Conservation (phyloP, 208 protist species). For the Acanthamoeba rhysodes region DNA sequence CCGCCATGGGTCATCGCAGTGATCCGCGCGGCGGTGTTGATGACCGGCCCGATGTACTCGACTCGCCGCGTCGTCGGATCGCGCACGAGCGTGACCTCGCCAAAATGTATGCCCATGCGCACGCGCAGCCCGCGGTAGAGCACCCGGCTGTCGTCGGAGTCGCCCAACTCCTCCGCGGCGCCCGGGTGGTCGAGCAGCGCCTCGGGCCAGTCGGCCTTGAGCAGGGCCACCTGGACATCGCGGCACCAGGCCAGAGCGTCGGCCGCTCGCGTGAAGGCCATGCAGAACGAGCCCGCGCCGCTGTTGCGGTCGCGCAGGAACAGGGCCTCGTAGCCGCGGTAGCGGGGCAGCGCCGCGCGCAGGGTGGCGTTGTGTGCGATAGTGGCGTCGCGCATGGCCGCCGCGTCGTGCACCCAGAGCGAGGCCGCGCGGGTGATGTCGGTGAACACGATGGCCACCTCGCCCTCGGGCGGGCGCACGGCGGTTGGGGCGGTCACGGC, state of each 20-base stretch:
- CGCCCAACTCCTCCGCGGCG: conserved; percentile 59
- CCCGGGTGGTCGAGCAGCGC: conserved; percentile 33
- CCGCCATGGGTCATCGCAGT: conserved; percentile 29
- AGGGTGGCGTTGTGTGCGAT: conserved; percentile 15
- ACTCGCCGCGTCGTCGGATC: conserved; percentile 50
- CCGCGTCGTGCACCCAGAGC: conserved; percentile 33
- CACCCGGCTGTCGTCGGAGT: conserved; percentile 13
- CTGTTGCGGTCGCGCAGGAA: conserved; percentile 30
- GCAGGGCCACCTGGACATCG: background rate
- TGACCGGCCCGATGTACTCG: conserved; percentile 63
- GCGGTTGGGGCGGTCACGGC: background rate
- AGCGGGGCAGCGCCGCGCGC: background rate
- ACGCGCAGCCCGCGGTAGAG: conserved; percentile 45
- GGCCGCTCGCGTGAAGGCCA: background rate
- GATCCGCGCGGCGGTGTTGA: conserved; percentile 27
- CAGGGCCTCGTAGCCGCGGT: conserved; percentile 40
- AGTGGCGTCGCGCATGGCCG: conserved; percentile 30
- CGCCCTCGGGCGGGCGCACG: conserved; percentile 7
- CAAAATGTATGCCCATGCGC: conserved; percentile 64
- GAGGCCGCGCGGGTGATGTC: conserved; percentile 57
- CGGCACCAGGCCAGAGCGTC: background rate
- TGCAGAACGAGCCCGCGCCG: conserved; percentile 58
- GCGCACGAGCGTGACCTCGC: background rate
- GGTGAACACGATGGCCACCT: conserved; percentile 29
- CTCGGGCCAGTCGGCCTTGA: conserved; percentile 12